Base-by-base conservation (phyloP, 2,329 filamentous ascomycete species). In the Tolypocladium ovalisporum region DNA sequence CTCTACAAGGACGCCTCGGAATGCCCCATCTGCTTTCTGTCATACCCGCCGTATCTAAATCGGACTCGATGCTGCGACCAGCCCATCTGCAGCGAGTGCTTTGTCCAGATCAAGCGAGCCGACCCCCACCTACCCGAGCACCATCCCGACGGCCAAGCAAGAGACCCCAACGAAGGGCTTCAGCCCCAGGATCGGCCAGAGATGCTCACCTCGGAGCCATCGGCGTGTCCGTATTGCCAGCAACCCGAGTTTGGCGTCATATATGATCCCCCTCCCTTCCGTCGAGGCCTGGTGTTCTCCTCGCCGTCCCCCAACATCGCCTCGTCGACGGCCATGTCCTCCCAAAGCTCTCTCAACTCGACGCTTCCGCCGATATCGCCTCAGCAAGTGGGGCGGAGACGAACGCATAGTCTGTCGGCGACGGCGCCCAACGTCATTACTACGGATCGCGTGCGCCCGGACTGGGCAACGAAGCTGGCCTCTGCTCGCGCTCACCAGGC, bases 211-310 rank as follows among this genome's bases (percentile, higher is more conserved):
- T 97, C 92, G 8, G 93, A 97, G 67, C 89, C 94, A 3, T 90
- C 94, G 1, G 84, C 87, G 29, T 99, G 94, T 69, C 94, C 94
- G 0, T 99, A 97, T 71, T 99, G 94, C 71, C 90, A 94, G 54
- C 90, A 94, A 64, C 85, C 90, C 1, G 93, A 99, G 62, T 97
- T 97, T 68, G 94, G 94, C 52, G 88, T 99, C n/a, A 96, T 90
- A 0, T 99, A 97, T 70, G 85, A 93, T 5, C 81, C 91, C 15
- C 94, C 94, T 2, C 85, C 89, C 0, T 97, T 97, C 75, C 86
- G 91, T 29, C 81, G 92, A 61, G 94, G 94, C 1, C 74, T 99
- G 36, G 77, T 82, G 1, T 93, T 93, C 68, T 79, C 83, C 1
- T 74, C 79, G 1, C 65, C 69, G 27, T 76, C 82, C 1, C 58